phyloP scores from a whole-genome alignment of 2,329 filamentous ascomycete species.

The Graphium sp. region DNA sequence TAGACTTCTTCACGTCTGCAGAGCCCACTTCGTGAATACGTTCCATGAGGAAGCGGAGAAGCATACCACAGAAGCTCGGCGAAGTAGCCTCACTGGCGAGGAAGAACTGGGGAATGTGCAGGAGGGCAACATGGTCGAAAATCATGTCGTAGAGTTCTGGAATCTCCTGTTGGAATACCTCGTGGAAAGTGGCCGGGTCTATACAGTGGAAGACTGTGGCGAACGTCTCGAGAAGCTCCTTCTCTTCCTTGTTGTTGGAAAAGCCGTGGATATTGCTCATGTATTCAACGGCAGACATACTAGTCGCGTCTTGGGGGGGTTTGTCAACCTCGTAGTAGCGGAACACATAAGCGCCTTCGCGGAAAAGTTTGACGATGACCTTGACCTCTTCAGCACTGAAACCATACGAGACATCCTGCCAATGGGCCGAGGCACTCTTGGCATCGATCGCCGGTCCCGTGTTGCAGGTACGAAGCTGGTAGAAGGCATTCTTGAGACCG shows the following conservation, averaged over 20 bases:
- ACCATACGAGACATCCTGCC: constrained; percentile 89
- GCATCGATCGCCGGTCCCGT: constrained; percentile 53
- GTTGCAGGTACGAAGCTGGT: constrained; percentile 84
- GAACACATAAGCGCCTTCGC: constrained; percentile 91
- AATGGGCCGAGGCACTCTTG: constrained; percentile 68
- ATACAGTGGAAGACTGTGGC: constrained; percentile 98
- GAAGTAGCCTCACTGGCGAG: constrained; percentile 97
- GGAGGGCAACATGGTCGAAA: constrained; percentile 83
- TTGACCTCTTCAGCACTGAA: constrained; percentile 96
- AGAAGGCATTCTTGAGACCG: constrained; percentile 91
- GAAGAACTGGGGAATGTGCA: constrained; percentile 96
- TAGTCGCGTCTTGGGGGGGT: constrained; percentile 17
- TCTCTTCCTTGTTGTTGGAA: constrained; percentile 88
- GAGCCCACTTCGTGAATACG: constrained; percentile 90
- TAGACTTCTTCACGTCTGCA: constrained; percentile 79
- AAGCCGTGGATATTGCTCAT: constrained; percentile 93
- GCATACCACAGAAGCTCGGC: constrained; percentile 94
- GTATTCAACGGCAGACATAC: constrained; percentile 68
- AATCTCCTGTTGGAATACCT: constrained; percentile 96
- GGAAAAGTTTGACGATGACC: constrained; percentile 92
- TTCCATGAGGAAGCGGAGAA: constrained; percentile 93
- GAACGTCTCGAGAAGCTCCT: constrained; percentile 92
- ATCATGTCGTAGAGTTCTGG: constrained; percentile 94
- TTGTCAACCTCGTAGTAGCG: constrained; percentile 92
- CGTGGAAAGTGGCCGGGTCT: constrained; percentile 93